Percentiles rank a stretch among this genome's conserved stretches.
Conservation (phyloP, 495 filamentous ascomycete genomes). For the Cladorrhinum samala region DNA sequence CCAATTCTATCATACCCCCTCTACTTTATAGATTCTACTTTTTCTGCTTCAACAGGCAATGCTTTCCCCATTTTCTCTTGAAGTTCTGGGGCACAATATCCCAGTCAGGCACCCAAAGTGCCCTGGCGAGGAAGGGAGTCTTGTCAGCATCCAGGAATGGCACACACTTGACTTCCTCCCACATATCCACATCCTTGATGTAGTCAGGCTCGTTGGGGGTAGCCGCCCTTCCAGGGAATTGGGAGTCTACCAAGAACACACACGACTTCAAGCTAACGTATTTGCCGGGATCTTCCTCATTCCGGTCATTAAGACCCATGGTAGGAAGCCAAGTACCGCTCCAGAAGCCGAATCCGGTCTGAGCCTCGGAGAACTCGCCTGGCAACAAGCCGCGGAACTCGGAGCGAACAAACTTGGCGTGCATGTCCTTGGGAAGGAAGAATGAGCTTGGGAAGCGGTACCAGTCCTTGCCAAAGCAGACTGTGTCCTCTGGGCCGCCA, state of each 20-base stretch:
- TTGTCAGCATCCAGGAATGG: slow-evolving; percentile 73
- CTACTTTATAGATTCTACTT: slow-evolving; percentile 10
- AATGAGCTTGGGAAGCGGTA: slow-evolving; percentile 95
- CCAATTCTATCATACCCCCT: not conserved
- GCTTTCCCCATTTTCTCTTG: slow-evolving; percentile 70
- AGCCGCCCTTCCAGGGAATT: slow-evolving; percentile 53
- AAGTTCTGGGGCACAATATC: slow-evolving; percentile 61
- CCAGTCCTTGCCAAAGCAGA: slow-evolving; percentile 97
- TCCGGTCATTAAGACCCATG: slow-evolving; percentile 86
- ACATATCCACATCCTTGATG: slow-evolving; percentile 57
- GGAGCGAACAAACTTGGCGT: slow-evolving; percentile 80
- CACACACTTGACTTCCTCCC: slow-evolving; percentile 68
- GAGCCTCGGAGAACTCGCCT: slow-evolving; percentile 76
- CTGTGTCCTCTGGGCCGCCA: slow-evolving; percentile 51
- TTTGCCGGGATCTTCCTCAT: slow-evolving; percentile 80
- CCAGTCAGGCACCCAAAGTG: slow-evolving; percentile 77
- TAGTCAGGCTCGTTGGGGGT: slow-evolving; percentile 68
- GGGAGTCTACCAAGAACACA: slow-evolving; percentile 81
- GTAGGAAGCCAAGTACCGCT: slow-evolving; percentile 75
- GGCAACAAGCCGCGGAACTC: slow-evolving; percentile 87
- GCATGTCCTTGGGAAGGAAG: slow-evolving; percentile 72
- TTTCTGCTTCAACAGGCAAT: slow-evolving; percentile 68
- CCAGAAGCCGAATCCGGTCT: slow-evolving; percentile 54
- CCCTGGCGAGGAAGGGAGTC: slow-evolving; percentile 67
- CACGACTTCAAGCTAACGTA: slow-evolving; percentile 74